A percentile compares a stretch with the other conserved stretches of the same genome.
Evolutionary conservation across 371 early-diverging fungal genomes (phyloP).

Genomic region (Mortierella sp.): DNA sequence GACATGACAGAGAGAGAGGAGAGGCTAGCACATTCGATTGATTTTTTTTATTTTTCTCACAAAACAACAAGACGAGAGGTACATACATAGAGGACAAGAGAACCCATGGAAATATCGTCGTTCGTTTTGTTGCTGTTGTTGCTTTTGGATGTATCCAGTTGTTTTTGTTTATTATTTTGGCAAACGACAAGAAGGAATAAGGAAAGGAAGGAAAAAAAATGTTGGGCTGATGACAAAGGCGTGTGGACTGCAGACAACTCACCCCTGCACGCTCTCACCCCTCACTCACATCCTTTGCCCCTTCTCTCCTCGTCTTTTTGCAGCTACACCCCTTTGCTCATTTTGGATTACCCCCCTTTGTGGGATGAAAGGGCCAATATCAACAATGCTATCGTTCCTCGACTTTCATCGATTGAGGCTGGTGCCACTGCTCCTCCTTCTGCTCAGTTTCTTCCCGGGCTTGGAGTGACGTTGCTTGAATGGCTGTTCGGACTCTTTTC

Average conservation of each 20-base stretch:
- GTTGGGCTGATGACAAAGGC: not conserved
- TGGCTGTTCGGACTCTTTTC: not conserved
- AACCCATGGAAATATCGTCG: not conserved
- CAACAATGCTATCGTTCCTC: not conserved
- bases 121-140: not conserved
- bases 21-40: not conserved
- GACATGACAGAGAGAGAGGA: not conserved
- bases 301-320: not conserved
- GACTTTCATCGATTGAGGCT: not conserved
- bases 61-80: not conserved
- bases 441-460: not conserved
- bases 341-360: not conserved
- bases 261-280: conserved; percentile 1
- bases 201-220: not conserved
- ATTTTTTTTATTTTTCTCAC: not conserved
- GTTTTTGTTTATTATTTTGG: not conserved
- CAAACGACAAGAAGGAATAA: not conserved
- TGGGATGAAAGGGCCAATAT: not conserved
- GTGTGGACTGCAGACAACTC: not conserved
- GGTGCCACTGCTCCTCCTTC: not conserved
- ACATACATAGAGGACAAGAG: not conserved
- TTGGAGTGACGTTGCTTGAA: not conserved
- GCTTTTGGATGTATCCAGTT: not conserved
- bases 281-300: not conserved
- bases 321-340: not conserved